Evolutionary conservation across 73 alveolate species (phyloP).

Genomic region (Effrenium voratum): DNA sequence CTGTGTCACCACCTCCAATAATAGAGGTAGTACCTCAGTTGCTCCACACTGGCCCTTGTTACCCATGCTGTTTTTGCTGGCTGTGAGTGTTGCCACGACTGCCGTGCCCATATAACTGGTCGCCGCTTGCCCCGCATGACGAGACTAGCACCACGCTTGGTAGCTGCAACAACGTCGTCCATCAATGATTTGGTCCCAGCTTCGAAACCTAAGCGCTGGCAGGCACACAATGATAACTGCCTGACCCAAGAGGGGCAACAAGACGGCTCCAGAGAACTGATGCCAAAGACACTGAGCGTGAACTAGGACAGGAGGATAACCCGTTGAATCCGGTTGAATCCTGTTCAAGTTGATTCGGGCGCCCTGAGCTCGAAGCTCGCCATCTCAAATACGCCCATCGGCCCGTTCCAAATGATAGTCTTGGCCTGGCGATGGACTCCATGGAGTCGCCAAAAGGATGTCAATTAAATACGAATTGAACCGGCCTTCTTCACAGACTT

Average conservation of each 20-base stretch:
- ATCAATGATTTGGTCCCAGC: conserved; percentile 73
- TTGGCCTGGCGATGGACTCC: conserved; percentile 75
- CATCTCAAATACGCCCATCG: conserved; percentile 97
- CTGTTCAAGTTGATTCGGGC: not conserved
- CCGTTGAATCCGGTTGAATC: not conserved
- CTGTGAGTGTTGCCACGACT: not conserved
- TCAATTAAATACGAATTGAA: not conserved
- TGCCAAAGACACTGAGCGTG: not conserved
- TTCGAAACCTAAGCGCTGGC: conserved; percentile 30
- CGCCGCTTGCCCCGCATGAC: not conserved
- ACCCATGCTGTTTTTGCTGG: not conserved
- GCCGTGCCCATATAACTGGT: not conserved
- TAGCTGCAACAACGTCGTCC: conserved; percentile 94
- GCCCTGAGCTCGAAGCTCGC: conserved; percentile 93
- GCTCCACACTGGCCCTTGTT: too few species aligned
- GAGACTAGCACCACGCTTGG: conserved; percentile 94
- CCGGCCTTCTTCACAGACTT: conserved; percentile 81
- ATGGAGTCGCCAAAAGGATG: not conserved
- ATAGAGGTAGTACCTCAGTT: conserved; percentile 68
- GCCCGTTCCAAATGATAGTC: conserved; percentile 98
- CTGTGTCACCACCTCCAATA: conserved; percentile 91
- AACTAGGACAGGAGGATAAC: not conserved
- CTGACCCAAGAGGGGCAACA: not conserved
- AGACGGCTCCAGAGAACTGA: not conserved
- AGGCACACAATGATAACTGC: not conserved